Base-by-base conservation (phyloP, 202 grass and related monocot species). In the Miscanthus sacchariflorus region DNA sequence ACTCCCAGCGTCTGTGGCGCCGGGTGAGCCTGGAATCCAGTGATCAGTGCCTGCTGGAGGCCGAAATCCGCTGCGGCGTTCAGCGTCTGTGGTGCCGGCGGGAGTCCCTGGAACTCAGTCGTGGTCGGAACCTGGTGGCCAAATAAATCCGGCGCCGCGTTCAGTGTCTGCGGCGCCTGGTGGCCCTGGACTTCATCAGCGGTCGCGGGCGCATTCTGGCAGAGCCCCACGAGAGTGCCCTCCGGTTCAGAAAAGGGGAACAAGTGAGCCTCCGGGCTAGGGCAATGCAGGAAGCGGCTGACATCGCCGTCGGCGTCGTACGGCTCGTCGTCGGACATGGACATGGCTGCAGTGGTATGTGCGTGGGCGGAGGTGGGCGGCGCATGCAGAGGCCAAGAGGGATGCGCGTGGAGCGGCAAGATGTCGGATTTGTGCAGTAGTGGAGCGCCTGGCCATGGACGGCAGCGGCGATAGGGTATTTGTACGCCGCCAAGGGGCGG, bases 251-350 rank as follows among this genome's bases (percentile, higher is more conserved):
- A 12, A 15, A 44, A 27, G 36, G 52, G 0, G 8, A 73, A 27
- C 36, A 73, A 2, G 4, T 61, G 36, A 2, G 5, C 6, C 8
- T 73, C 81, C 4, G 21, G 81, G 50, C 49, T 58, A 19, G 35
- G 50, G 14, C 35, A 73, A 1, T 21, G 36, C 69, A 83, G 69
- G 69, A 12, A 83, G 36, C 81, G 69, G 50, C 9, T 2, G n/a
- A 83, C 69, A 17, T 83, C 81, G 14, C 50, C 35, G 23, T 83
- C 81, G 12, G 69, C 5, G 15, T 83, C 81, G 81, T 83, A 83
- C 48, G n/a, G 3, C n/a, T 59, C 68, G 9, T 36, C 44, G 9
- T 73, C 50, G 59, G 59, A 25, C 59, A 54, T 54, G 15, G 79
- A 35, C 44, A 83, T 83, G 48, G 81, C 33, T 5, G 17, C 19